Evolutionary conservation across 2,329 filamentous ascomycete genomes (phyloP), one percentile per base, ranked within the genome.

Genomic region (Fusarium fracticaudum): DNA sequence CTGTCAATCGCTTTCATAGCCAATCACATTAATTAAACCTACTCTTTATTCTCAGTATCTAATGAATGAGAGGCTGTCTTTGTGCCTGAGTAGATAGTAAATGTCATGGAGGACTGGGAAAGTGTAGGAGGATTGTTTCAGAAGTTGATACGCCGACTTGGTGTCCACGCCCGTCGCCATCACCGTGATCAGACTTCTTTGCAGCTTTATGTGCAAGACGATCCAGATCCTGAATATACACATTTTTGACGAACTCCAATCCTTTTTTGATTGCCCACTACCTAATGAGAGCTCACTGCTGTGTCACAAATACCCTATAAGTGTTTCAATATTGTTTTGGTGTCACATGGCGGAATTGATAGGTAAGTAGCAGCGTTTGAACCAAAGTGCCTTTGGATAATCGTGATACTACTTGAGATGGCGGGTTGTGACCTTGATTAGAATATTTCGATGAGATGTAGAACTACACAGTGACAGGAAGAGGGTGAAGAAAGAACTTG

Each of bases 71-170:
- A 55, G 14, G 15, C 37, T 43, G 15, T 14, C 35, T n/a, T 55
- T 29, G 26, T 41, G 12, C 20, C 37, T 31, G 15, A 29, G 51
- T 44, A 22, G 24, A 29, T 31, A 13, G 29, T 8, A 29, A 29
- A 51, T 51, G 8, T 5, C 22, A 10, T 41, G 33, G 14, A 26
- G 15, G 17, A 15, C 44, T 14, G 12, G 2, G 20, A 37, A 37
- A 37, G 35, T 37, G 63, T 68, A 53, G 35, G 63, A 68, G 18
- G 22, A 26, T 29, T 33, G 65, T 68, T 68, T 68, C 65, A 37
- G 45, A 67, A 60, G 22, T 48, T 38, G 40, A 37, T 43, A 53
- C 65, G 29, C 40, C 45, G 53, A 31, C n/a, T 61, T 61, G 40
- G 45, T 61, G 26, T 29, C 26, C 20, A 26, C 50, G 12, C 29